Conservation (phyloP, 208 protist genomes). For the Leishmania martiniquensis region DNA sequence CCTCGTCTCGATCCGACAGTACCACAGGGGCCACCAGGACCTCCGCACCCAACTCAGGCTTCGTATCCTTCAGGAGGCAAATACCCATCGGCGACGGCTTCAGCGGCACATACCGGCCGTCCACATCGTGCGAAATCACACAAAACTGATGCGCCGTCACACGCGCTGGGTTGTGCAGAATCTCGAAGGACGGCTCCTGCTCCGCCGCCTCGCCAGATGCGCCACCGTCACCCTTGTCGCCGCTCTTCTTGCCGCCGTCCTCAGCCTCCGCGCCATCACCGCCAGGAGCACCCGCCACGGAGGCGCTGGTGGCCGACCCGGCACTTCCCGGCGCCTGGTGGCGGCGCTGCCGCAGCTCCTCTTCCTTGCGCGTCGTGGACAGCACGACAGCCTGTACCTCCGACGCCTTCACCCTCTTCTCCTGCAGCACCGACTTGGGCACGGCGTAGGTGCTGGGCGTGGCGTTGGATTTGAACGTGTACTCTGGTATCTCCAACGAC, state of each 20-base stretch:
- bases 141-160: constrained; percentile 79
- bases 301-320: constrained; percentile 3
- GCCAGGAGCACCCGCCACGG: not conserved
- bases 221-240: constrained; percentile 6
- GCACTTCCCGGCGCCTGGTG: constrained; percentile 25
- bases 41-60: constrained; percentile 55
- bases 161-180: constrained; percentile 83
- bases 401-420: constrained; percentile 84
- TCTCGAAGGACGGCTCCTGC: constrained; percentile 58
- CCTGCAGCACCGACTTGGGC: constrained; percentile 82
- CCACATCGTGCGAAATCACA: constrained; percentile 67
- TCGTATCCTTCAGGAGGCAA: constrained; percentile 80
- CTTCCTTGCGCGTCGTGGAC: constrained; percentile 88
- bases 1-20: constrained; percentile 56
- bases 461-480: constrained; percentile 91
- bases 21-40: constrained; percentile 53
- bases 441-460: constrained; percentile 94
- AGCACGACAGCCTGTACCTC: constrained; percentile 76
- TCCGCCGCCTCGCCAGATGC: constrained; percentile 20
- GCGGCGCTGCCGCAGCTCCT: constrained; percentile 74
- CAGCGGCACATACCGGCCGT: constrained; percentile 75
- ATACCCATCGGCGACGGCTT: constrained; percentile 75
- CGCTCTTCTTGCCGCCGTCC: constrained; percentile 6
- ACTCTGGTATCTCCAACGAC: constrained; percentile 96
- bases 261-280: not conserved